Base-by-base conservation (phyloP, 2,329 filamentous ascomycete genomes). In the Colletotrichum sp. region DNA sequence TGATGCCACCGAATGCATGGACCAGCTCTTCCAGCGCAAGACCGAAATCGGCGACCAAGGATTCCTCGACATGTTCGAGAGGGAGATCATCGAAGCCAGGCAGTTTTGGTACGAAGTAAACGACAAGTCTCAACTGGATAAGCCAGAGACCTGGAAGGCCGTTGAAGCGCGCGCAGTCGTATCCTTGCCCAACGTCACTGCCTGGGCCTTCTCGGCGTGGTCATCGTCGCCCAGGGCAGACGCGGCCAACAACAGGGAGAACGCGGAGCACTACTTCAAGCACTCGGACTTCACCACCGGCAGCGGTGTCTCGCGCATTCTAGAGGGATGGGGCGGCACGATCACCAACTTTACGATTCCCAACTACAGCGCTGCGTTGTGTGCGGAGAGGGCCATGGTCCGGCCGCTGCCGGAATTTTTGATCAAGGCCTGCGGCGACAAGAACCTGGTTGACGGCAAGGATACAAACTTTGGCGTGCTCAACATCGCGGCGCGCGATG, bases 261-360 rank as follows among this genome's bases (percentile, higher is more conserved):
- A 82, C 30, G 80, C 81, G 9, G 80, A 82, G 76, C 80, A 81
- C 74, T 82, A 82, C 69, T 74, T 76, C 48, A 81, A 82, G 65
- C 58, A 79, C 8, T 81, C 80, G 3, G 71, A 71, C 7, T 39
- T 66, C 5, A 66, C 67, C 4, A 77, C 78, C 3, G 52, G 32
- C 15, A 72, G 78, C 5, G 58, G 22, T 4, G 60, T 74, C 2
- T 80, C 80, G 27, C 76, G 77, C 39, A 81, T 82, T 61, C 78
- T 81, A 13, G 80, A 81, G 61, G 80, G 80, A 28, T 81, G 80
- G 80, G 79, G 80, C 58, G 82, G 83, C 67, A 81, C 86, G 58
- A 81, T 77, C 10, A 85, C 81, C 77, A 83, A 84, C 74, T 81
- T 85, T 48, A 81, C 81, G 28, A 80, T 86, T n/a, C 83, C 83